Evolutionary conservation across 2,329 filamentous ascomycete genomes (phyloP), one percentile per base, ranked within the genome.

Genomic region (Akanthomyces muscarius): DNA sequence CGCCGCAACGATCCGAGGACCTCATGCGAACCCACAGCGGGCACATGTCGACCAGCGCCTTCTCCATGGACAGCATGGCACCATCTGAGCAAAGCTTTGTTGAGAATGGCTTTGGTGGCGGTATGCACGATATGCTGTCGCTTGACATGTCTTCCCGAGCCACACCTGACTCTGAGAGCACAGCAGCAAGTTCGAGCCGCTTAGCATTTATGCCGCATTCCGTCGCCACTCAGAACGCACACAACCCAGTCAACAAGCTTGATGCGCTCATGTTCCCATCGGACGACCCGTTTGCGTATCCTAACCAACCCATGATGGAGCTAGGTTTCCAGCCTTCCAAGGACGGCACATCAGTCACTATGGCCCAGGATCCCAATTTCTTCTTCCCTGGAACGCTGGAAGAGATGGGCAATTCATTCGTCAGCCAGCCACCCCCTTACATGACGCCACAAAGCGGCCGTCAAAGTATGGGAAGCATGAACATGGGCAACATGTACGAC

Each of bases 211-310:
- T 70, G 21, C 69, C 73, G 3, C 74, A 76, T 11, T 71, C 71
- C 10, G 67, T 75, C 6, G 68, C 69, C 61, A 62, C 71, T 64
- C 64, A 75, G 52, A 68, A 69, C 58, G 60, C 70, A 65, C 64
- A 75, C 53, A 83, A 78, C 68, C 76, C 78, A 5, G 78, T 92
- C 18, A 84, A 89, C 66, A 89, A 91, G 71, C 81, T 93, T 7
- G 88, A 88, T 64, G 86, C 87, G 4, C 86, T 93, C 77, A 92
- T 94, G 88, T 94, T 94, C 70, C 88, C 89, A 1, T 89, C 89
- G 0, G 83, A 85, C 41, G 90, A 94, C 69, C 89, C 90, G 0
- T 89, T 94, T 66, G 89, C 88, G 0, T 95, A 94, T 69, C 90
- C 89, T 0, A 91, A 89, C 69, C 89, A 91, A 67, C 87, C 89